A percentile compares a stretch with the other conserved stretches of the same genome.
These are phyloP conservation scores for Lumnitzera racemosa DNA, from an alignment of 345 rosid genomes.

Conservation along the genomic window DNA sequence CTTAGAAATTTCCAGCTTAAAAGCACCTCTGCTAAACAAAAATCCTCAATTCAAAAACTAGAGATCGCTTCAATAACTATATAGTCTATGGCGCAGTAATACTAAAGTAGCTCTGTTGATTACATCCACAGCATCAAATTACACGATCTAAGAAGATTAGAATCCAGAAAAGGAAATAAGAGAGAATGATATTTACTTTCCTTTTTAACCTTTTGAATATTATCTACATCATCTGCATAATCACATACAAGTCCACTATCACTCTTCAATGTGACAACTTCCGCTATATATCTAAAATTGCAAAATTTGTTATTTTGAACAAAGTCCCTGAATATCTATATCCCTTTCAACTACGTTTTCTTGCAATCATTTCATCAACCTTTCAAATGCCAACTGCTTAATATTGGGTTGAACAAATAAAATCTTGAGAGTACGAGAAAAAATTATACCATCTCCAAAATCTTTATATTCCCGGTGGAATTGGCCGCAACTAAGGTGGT, in stretches of 20 bases:
- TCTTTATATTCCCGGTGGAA: constrained; percentile 82
- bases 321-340: constrained; percentile 1
- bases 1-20: too few species aligned
- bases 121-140: too few species aligned
- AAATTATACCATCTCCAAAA: constrained; percentile 69
- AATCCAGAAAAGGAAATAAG: too few species aligned
- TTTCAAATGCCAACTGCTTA: background rate
- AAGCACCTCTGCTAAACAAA: too few species aligned
- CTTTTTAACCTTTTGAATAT: background rate
- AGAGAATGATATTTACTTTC: constrained; percentile 3
- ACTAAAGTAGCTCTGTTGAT: too few species aligned
- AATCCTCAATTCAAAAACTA: too few species aligned
- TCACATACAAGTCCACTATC: constrained; percentile 6
- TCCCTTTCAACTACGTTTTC: background rate
- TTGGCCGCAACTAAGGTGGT: constrained; percentile 79
- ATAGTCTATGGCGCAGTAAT: too few species aligned
- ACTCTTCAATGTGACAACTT: background rate
- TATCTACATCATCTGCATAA: constrained; percentile 7
- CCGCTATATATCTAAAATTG: constrained; percentile 7
- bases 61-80: too few species aligned
- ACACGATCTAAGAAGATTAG: too few species aligned
- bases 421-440: background rate
- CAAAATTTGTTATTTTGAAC: constrained; percentile 13
- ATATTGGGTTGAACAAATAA: background rate
- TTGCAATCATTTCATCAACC: background rate